phyloP scores from a whole-genome alignment of 108 stramenopile genomes.

The Discostella pseudostelligera region DNA sequence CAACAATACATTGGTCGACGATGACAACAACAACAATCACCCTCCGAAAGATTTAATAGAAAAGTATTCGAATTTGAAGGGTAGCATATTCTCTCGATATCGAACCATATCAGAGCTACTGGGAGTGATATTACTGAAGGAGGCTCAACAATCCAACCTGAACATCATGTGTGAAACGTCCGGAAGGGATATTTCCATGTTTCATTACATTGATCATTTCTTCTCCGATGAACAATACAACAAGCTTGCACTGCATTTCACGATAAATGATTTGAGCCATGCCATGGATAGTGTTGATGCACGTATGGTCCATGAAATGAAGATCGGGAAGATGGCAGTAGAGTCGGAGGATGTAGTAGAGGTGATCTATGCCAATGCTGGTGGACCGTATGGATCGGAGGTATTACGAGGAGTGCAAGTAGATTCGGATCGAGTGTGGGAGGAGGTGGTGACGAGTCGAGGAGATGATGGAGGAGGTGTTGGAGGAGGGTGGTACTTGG shows the following conservation, averaged over 20 bases:
- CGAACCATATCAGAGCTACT: constrained; percentile 78
- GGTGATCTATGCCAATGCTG: constrained; percentile 75
- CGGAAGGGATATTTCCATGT: constrained; percentile 86
- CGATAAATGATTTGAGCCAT: constrained; percentile 71
- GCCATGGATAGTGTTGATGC: constrained; percentile 74
- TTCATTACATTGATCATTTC: constrained; percentile 80
- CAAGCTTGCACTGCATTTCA: constrained; percentile 82
- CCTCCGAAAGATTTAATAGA: constrained; percentile 55
- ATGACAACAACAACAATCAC: background rate
- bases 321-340: constrained; percentile 50
- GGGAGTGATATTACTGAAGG: constrained; percentile 60
- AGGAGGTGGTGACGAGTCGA: constrained; percentile 40
- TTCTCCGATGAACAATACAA: constrained; percentile 64
- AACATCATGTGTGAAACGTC: constrained; percentile 85
- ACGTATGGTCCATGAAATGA: constrained; percentile 82
- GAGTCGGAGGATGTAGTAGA: constrained; percentile 47
- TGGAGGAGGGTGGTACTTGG: constrained; percentile 78
- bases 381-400: constrained; percentile 86
- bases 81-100: constrained; percentile 84
- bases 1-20: constrained; percentile 7
- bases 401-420: constrained; percentile 69
- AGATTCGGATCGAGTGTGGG: constrained; percentile 80
- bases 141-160: constrained; percentile 58
- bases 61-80: constrained; percentile 75
- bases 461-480: constrained; percentile 13